Evolutionary conservation across 2,329 filamentous ascomycete species (phyloP), one percentile per base, ranked within the genome.

Genomic region (Aureobasidium sp.): DNA sequence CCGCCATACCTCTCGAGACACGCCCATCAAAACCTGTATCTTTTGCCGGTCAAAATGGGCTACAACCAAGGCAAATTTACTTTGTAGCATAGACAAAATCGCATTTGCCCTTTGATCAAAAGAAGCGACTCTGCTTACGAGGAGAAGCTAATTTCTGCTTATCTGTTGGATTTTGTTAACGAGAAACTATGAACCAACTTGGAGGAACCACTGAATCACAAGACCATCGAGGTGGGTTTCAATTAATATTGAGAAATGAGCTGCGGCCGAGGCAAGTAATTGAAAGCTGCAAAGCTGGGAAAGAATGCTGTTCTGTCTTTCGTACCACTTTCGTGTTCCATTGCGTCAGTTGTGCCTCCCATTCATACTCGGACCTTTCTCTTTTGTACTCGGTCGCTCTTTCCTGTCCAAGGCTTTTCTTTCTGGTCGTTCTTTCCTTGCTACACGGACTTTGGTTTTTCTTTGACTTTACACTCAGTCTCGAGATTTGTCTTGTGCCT

Each of bases 31-130:
- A 13, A 48, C 32, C 36, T 42, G 51, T 39, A 47, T 44, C 44
- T 59, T 48, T 59, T 59, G 42, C 55, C 55, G 55, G 55, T 59
- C 55, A 39, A 48, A 48, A 47, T 44, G 55, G 55, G 55, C 55
- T 47, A 29, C 32, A 34, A 57, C 53, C 53, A 57, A 55, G 51
- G 53, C 53, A 57, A 57, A 55, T 55, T 29, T 42, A 32, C 53
- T 48, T 48, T 59, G 55, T 59, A 59, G 55, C 55, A 59, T 59
- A 59, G 55, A 59, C 55, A 59, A 59, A 59, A 59, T 59, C 42
- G 42, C 55, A 48, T 48, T 59, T 59, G 55, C 55, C 55, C 55
- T 59, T 59, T 59, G 55, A 59, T 39, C 55, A 29, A 52, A 52
- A 20, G 29, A 51, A 51, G 20, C 29, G 12, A 50, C 1, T 20